These are phyloP conservation scores for Colletotrichum orbiculare DNA, from an alignment of 2,329 filamentous ascomycete genomes.

Conservation along the genomic window DNA sequence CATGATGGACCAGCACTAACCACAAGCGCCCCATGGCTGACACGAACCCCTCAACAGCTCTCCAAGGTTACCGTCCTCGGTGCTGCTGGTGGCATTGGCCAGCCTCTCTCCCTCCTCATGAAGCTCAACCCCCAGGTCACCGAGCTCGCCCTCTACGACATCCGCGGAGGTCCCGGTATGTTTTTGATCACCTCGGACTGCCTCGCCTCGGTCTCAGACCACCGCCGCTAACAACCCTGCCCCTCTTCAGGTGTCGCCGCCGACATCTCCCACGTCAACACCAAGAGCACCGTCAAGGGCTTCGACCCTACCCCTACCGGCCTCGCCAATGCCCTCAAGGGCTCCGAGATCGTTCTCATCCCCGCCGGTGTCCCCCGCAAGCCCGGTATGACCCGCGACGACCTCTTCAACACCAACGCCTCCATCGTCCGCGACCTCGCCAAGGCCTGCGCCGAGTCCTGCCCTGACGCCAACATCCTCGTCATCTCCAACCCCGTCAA, in stretches of 20 bases:
- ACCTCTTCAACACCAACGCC: constrained; percentile 99
- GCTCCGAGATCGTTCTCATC: constrained; percentile 93
- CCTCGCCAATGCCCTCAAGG: constrained; percentile 83
- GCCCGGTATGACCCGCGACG: constrained; percentile 99
- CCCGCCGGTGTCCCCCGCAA: constrained; percentile 98
- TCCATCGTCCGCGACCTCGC: constrained; percentile 98
- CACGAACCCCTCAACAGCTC: constrained; percentile 65
- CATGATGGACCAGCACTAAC: background rate
- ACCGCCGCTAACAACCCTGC: constrained; percentile 38
- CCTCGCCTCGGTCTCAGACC: background rate
- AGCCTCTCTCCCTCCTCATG: constrained; percentile 95
- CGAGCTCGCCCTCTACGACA: constrained; percentile 97
- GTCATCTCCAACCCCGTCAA: constrained; percentile 99
- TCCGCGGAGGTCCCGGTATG: constrained; percentile 91
- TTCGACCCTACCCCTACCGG: constrained; percentile 83
- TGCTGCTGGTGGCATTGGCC: constrained; percentile 97
- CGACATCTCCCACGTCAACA: constrained; percentile 99
- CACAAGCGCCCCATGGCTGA: constrained; percentile 33
- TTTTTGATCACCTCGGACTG: constrained; percentile 38
- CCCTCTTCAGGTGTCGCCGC: constrained; percentile 84
- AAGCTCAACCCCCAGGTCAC: constrained; percentile 98
- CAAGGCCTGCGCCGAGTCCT: constrained; percentile 89
- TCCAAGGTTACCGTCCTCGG: constrained; percentile 98
- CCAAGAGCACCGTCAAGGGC: constrained; percentile 93
- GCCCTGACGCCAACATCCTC: constrained; percentile 93